Evolutionary conservation across 345 rosid species (phyloP).

Genomic region (Brassica nigra): DNA sequence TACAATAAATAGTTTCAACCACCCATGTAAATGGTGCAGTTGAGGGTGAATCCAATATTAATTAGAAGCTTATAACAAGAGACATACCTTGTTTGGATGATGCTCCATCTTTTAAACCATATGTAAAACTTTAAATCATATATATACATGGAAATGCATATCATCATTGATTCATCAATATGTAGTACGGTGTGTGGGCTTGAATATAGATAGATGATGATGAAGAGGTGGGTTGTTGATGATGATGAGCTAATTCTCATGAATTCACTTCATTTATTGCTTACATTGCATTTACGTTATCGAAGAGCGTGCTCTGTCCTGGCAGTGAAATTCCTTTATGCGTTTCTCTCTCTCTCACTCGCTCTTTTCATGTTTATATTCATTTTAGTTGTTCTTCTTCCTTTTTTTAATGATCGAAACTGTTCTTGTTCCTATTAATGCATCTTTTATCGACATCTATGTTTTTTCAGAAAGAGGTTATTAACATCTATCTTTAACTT

Average conservation of each 20-base stretch:
- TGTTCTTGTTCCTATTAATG: neutral
- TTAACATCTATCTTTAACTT: neutral
- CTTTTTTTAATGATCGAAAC: too few species aligned
- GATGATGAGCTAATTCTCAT: conserved; percentile 40
- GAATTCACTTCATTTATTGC: conserved; percentile 42
- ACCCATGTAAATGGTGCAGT: conserved; percentile 33
- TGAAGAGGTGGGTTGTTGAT: conserved; percentile 24
- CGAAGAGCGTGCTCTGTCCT: conserved; percentile 51
- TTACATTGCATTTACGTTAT: conserved; percentile 48
- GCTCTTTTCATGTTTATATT: neutral
- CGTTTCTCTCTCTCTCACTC: neutral
- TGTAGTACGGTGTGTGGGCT: conserved; percentile 36
- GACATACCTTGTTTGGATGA: conserved; percentile 26
- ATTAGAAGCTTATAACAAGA: conserved; percentile 23
- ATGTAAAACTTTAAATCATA: neutral
- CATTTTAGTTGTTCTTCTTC: too few species aligned
- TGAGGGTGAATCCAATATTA: conserved; percentile 29
- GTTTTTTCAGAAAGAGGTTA: too few species aligned
- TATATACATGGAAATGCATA: conserved; percentile 9
- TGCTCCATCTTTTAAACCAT: conserved; percentile 26
- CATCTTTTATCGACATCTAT: neutral
- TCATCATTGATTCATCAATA: conserved; percentile 36
- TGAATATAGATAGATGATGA: conserved; percentile 38
- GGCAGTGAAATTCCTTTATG: conserved; percentile 45
- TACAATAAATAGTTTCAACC: conserved; percentile 31